These are phyloP conservation scores for Gentiana macrophylla DNA, from an alignment of 257 asterid genomes.

Conservation along the genomic window DNA sequence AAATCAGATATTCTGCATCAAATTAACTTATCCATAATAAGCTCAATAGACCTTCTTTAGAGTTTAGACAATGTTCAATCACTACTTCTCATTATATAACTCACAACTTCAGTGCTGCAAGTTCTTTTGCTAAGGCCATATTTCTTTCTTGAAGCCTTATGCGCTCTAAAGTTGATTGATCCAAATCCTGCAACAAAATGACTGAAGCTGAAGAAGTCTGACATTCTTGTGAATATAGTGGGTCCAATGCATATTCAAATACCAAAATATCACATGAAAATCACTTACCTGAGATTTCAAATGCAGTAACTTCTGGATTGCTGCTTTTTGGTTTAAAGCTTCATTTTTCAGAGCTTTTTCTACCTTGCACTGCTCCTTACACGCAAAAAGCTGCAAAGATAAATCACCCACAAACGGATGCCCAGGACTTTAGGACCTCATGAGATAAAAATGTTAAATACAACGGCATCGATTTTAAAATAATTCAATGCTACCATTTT, in stretches of 20 bases:
- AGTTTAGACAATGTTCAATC: not conserved
- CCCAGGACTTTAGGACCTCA: too few species aligned
- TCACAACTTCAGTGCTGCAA: constrained; percentile 83
- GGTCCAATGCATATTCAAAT: not conserved
- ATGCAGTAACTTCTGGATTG: constrained; percentile 43
- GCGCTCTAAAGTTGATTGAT: constrained; percentile 45
- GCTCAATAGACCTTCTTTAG: not conserved
- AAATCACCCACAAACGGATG: not conserved
- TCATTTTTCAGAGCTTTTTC: constrained; percentile 54
- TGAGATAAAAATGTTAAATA: too few species aligned
- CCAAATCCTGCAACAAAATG: constrained; percentile 48
- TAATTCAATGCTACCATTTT: too few species aligned
- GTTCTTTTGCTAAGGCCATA: constrained; percentile 86
- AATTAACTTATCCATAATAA: constrained; percentile 12
- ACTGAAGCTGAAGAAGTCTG: constrained; percentile 1
- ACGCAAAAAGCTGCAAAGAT: constrained; percentile 33
- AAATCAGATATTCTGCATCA: constrained; percentile 56
- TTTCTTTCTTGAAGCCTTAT: constrained; percentile 53
- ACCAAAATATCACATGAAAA: constrained; percentile 5
- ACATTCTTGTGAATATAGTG: not conserved
- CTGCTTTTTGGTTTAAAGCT: constrained; percentile 40
- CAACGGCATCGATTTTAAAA: too few species aligned
- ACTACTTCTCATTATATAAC: constrained; percentile 15
- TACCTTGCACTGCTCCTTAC: constrained; percentile 45
- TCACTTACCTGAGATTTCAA: constrained; percentile 54